Conservation (phyloP, 192 early-diverging fungal genomes). For the Umbelopsis isabellina region DNA sequence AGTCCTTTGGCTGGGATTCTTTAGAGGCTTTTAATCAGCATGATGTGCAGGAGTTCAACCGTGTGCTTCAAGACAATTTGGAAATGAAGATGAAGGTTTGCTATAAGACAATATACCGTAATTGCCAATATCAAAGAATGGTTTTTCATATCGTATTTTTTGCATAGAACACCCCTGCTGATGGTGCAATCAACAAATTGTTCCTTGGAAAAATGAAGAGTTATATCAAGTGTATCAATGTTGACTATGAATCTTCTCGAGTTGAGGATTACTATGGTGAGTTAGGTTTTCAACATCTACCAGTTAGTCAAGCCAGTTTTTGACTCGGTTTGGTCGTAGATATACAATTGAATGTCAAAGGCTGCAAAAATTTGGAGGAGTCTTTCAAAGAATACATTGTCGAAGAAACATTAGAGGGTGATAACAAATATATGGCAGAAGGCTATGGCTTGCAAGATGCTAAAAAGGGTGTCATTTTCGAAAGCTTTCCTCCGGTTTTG, state of each 20-base stretch:
- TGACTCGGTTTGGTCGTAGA: constrained; percentile 52
- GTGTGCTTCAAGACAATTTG: constrained; percentile 95
- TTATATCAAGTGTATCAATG: constrained; percentile 94
- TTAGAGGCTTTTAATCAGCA: constrained; percentile 96
- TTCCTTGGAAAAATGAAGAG: constrained; percentile 98
- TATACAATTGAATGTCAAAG: constrained; percentile 97
- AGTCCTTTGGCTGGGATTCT: constrained; percentile 98
- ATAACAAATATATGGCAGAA: constrained; percentile 97
- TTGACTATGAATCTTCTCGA: constrained; percentile 93
- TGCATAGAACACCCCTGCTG: constrained; percentile 77
- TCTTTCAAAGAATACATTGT: constrained; percentile 91
- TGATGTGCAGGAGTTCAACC: constrained; percentile 98
- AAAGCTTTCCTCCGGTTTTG: constrained; percentile 89
- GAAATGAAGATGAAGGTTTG: constrained; percentile 96
- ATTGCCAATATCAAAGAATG: background rate
- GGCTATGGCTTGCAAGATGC: constrained; percentile 94
- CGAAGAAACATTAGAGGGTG: constrained; percentile 93
- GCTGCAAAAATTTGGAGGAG: constrained; percentile 80
- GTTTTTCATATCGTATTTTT: background rate
- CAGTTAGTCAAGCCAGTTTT: background rate
- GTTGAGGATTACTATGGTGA: constrained; percentile 93
- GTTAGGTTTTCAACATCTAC: background rate
- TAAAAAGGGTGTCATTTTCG: constrained; percentile 95
- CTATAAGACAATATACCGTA: background rate
- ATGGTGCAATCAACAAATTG: constrained; percentile 89